phyloP scores from a whole-genome alignment of 768 basidiomycete genomes.

The Imleria badia region DNA sequence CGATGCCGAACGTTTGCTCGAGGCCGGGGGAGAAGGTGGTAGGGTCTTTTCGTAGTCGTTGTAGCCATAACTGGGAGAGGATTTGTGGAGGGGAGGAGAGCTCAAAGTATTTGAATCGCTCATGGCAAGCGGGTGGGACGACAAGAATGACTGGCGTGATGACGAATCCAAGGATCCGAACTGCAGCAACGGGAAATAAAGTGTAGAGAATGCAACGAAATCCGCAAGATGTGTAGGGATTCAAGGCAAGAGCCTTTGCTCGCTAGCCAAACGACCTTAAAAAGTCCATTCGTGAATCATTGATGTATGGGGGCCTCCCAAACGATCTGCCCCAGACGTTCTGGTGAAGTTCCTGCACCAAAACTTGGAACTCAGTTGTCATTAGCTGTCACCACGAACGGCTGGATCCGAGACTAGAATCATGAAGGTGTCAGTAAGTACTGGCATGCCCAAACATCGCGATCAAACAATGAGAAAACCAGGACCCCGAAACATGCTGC shows the following conservation, averaged over 20 bases:
- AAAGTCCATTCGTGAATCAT: constrained; percentile 7
- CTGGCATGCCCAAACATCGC: constrained; percentile 16
- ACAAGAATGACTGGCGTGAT: background rate
- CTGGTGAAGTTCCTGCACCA: too few species aligned
- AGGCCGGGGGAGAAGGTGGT: constrained; percentile 21
- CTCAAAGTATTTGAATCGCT: constrained; percentile 1
- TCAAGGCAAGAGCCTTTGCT: background rate
- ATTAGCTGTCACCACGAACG: too few species aligned
- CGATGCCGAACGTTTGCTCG: constrained; percentile 16
- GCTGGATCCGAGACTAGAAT: too few species aligned
- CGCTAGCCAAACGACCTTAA: background rate
- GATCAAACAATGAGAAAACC: constrained; percentile 7
- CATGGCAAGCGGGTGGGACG: constrained; percentile 20
- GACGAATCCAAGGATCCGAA: constrained; percentile 15
- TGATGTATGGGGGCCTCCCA: too few species aligned
- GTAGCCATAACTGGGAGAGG: constrained; percentile 6
- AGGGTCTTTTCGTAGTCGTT: constrained; percentile 14
- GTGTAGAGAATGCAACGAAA: background rate
- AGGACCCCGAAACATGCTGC: constrained; percentile 15
- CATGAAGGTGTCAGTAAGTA: constrained; percentile 1
- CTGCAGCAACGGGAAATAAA: background rate
- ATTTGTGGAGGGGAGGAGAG: constrained; percentile 13
- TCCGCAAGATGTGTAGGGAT: background rate
- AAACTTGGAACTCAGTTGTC: too few species aligned
- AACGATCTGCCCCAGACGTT: too few species aligned